These are phyloP conservation scores for Fusarium newnesense DNA, from an alignment of 2,329 filamentous ascomycete species.

Conservation along the genomic window DNA sequence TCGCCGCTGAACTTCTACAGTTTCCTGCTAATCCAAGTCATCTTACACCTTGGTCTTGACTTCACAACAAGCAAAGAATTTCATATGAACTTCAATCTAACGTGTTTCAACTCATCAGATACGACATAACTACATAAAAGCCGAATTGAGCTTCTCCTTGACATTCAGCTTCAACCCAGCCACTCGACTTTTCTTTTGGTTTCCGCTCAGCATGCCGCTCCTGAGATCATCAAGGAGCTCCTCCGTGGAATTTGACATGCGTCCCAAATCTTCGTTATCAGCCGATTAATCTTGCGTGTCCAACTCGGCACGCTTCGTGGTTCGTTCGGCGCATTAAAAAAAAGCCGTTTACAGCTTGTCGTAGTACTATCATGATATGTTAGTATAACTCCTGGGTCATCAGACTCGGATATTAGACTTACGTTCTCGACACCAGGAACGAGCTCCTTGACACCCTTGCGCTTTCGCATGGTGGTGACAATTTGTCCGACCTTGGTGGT, in stretches of 20 bases:
- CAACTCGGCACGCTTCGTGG: constrained; percentile 56
- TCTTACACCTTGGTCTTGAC: neutral
- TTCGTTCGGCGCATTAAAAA: constrained; percentile 58
- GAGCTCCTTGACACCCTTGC: constrained; percentile 98
- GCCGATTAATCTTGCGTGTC: constrained; percentile 55
- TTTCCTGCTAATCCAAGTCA: neutral
- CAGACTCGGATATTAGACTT: constrained; percentile 60
- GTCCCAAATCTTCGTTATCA: constrained; percentile 48
- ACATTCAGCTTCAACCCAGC: constrained; percentile 52
- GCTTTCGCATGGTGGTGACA: constrained; percentile 92
- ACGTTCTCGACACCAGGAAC: constrained; percentile 95
- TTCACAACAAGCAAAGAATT: neutral
- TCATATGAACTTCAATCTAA: constrained; percentile 46
- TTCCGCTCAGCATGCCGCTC: constrained; percentile 48
- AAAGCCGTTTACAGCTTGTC: constrained; percentile 88
- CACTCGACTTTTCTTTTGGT: constrained; percentile 48
- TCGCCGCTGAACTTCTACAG: neutral
- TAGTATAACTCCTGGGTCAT: constrained; percentile 22
- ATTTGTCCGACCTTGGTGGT: constrained; percentile 85
- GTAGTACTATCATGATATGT: constrained; percentile 76
- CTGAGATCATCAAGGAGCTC: constrained; percentile 40
- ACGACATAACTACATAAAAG: constrained; percentile 58
- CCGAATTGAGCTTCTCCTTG: constrained; percentile 50
- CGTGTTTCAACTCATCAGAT: constrained; percentile 54
- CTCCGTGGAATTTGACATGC: constrained; percentile 44